Evolutionary conservation across 306 rosid genomes (phyloP).

Genomic region (Citrullus colocynthis): DNA sequence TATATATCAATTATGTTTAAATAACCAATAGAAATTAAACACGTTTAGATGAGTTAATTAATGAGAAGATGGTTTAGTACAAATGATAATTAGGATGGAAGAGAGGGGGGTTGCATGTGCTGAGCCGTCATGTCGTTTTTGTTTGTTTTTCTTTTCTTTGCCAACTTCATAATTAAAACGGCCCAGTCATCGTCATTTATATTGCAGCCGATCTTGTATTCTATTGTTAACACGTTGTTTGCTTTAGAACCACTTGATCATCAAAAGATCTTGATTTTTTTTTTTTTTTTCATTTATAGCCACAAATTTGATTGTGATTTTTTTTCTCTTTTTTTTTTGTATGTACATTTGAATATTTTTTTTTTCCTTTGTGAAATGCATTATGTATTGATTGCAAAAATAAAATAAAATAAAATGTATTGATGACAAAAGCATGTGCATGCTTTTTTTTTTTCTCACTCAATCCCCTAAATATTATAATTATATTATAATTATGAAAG

Average conservation of each 20-base stretch:
- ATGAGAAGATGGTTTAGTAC: not conserved
- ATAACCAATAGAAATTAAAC: not conserved
- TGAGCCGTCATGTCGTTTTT: constrained; percentile 6
- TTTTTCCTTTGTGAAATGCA: not conserved
- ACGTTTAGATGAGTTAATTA: not conserved
- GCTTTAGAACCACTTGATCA: not conserved
- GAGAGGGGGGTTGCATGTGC: not conserved
- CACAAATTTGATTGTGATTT: not conserved
- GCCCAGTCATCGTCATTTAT: not conserved
- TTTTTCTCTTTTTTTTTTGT: too few relatives aligned
- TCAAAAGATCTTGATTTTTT: not conserved
- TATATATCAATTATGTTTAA: too few relatives aligned
- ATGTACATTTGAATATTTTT: not conserved
- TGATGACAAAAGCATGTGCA: constrained; percentile 1
- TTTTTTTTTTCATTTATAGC: not conserved
- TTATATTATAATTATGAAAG: not conserved
- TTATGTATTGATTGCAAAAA: not conserved
- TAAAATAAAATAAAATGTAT: not conserved
- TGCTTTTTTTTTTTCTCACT: not conserved
- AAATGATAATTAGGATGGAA: not conserved
- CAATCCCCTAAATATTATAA: too few relatives aligned
- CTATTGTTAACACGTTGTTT: not conserved
- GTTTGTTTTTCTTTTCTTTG: not conserved
- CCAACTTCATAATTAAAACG: not conserved
- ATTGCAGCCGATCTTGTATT: not conserved